A percentile compares a stretch with the other conserved stretches of the same genome.
phyloP scores from a whole-genome alignment of 768 basidiomycete genomes.

The Amanita muscaria region DNA sequence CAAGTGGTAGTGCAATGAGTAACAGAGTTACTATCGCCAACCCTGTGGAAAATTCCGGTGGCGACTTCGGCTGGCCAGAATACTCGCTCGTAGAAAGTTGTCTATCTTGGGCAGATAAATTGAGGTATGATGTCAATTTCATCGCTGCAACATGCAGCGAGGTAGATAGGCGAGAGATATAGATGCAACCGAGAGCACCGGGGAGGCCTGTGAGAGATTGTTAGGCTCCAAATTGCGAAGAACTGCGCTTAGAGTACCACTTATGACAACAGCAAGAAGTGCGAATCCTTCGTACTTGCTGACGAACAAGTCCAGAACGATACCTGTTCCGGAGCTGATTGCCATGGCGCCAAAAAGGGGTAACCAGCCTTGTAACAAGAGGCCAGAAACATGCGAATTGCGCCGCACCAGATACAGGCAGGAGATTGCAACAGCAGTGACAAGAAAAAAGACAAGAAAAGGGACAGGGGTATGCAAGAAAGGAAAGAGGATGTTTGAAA shows the following conservation, averaged over 20 bases:
- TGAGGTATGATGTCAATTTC: slow-evolving; percentile 12
- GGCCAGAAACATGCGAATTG: slow-evolving; percentile 60
- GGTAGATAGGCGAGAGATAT: slow-evolving; percentile 87
- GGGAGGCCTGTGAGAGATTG: slow-evolving; percentile 51
- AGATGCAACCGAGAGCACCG: slow-evolving; percentile 84
- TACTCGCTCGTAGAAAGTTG: slow-evolving; percentile 14
- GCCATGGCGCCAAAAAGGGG: slow-evolving; percentile 88
- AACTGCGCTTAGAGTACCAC: slow-evolving; percentile 40
- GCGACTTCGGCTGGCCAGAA: slow-evolving; percentile 13
- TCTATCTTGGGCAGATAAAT: background rate
- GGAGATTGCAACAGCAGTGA: slow-evolving; percentile 27
- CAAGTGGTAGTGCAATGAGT: slow-evolving; percentile 71
- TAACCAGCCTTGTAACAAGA: slow-evolving; percentile 81
- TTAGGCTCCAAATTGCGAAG: background rate
- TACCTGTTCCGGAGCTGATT: slow-evolving; percentile 81
- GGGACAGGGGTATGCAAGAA: slow-evolving; percentile 61
- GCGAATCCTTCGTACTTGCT: slow-evolving; percentile 83
- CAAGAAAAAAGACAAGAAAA: slow-evolving; percentile 42
- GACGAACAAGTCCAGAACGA: slow-evolving; percentile 87
- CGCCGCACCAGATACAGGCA: slow-evolving; percentile 50
- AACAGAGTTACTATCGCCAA: slow-evolving; percentile 65
- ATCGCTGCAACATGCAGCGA: slow-evolving; percentile 63
- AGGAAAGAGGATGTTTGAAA: slow-evolving; percentile 64
- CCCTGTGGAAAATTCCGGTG: slow-evolving; percentile 32
- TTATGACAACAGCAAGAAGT: slow-evolving; percentile 79